These are phyloP conservation scores for Penicillium silybi DNA, from an alignment of 495 filamentous ascomycete genomes.

Conservation along the genomic window DNA sequence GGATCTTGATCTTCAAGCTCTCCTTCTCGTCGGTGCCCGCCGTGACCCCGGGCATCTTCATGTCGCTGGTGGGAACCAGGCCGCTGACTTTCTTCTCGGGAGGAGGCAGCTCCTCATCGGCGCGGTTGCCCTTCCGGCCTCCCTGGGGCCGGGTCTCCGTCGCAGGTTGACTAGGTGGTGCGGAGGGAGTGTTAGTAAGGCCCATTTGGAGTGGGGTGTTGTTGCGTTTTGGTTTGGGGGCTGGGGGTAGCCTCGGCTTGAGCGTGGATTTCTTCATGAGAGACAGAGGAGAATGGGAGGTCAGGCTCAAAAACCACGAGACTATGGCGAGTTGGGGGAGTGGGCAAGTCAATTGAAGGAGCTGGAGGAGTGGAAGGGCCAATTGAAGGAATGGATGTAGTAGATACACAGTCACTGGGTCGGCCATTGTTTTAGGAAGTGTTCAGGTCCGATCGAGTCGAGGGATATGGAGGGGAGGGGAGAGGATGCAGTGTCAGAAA, in stretches of 20 bases:
- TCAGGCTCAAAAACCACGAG: slow-evolving; percentile 1
- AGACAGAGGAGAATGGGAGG: slow-evolving; percentile 1
- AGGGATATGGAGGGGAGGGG: too few relatives aligned
- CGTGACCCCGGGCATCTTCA: slow-evolving; percentile 1
- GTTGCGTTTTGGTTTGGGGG: background rate
- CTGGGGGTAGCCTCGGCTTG: slow-evolving; percentile 11
- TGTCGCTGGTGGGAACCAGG: too few relatives aligned
- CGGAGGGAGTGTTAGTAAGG: slow-evolving; percentile 9
- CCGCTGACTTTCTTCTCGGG: too few relatives aligned
- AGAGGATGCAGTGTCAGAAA: too few relatives aligned
- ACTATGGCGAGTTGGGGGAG: background rate
- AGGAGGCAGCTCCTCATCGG: slow-evolving; percentile 7
- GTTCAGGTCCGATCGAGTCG: too few relatives aligned
- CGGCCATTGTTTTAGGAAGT: too few relatives aligned
- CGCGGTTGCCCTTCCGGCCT: slow-evolving; percentile 9
- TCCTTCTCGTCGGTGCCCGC: slow-evolving; percentile 4
- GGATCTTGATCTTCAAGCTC: slow-evolving; percentile 22
- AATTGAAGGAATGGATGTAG: too few relatives aligned
- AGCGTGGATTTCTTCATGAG: slow-evolving; percentile 10
- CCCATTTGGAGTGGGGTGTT: background rate
- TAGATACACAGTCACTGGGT: too few relatives aligned
- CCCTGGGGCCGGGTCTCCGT: slow-evolving; percentile 9
- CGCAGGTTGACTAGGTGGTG: slow-evolving; percentile 3
- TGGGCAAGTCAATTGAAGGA: too few relatives aligned
- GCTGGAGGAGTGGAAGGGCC: too few relatives aligned